Base-by-base conservation (phyloP, 441 rosid species). In the Kokia cookei region DNA sequence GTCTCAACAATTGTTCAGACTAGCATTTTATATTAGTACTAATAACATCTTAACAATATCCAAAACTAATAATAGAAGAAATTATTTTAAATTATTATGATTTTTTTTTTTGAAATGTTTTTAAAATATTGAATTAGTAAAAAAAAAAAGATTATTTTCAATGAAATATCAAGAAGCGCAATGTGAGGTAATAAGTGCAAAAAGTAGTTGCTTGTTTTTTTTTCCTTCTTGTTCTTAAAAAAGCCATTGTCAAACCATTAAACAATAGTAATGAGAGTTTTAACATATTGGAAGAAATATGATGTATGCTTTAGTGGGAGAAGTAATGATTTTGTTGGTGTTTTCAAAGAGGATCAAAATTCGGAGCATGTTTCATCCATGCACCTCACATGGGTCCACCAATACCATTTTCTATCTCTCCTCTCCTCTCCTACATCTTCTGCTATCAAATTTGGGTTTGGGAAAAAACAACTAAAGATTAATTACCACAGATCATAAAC, bases 251-350 rank as follows among this genome's bases (percentile, higher is more conserved):
- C 79, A 69, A 82, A 76, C 78, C 29, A 75, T 67, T 15, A 68
- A 42, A 74, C 5, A 59, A 17, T 27, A 42, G 6, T 48, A 32
- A 40, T 24, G n/a, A 17, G 15, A 17, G 54, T 57, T 72, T 43
- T 60, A 29, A 65, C 43, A 32, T 40, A 40, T 26, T 35, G 45
- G 66, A 24, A 32, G 43, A 35, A 6, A 32, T 15, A 14, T 60
- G 22, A 61, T 32, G 10, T 32, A 35, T 62, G 24, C 54, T 82
- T 82, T 42, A 90, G 88, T 89, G 90, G 93, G 81, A 77, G 88
- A 86, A 78, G 89, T 83, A 86, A 92, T 90, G 92, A 88, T 29
- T 88, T 86, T 79, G 89, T 68, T 76, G 81, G 73, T 84, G 69
- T 85, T 82, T 71, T 81, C 90, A 72, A 85, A 69, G 75, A 77